Percentiles rank a stretch among this genome's conserved stretches.
phyloP scores from a whole-genome alignment of 176 grass and related monocot genomes.

The Raddia distichophylla region DNA sequence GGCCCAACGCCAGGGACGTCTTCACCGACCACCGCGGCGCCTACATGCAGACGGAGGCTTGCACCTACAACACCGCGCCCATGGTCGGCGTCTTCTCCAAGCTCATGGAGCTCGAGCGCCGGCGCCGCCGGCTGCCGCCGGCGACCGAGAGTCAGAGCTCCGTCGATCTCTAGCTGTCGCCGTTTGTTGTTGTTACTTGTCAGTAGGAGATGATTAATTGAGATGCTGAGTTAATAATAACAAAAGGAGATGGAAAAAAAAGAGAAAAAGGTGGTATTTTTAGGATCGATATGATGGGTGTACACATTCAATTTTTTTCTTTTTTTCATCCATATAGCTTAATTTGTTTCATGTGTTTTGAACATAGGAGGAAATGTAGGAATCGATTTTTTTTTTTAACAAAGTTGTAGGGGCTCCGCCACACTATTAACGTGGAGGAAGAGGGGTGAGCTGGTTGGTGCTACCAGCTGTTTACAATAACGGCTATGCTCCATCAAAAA shows the following conservation, averaged over 20 bases:
- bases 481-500: no score
- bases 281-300: conserved; percentile 24
- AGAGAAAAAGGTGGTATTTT: not conserved
- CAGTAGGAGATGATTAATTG: not conserved
- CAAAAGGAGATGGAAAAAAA: not conserved
- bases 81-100: conserved; percentile 76
- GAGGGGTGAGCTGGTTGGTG: no score
- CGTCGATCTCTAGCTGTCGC: conserved; percentile 24
- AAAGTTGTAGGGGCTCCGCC: no score
- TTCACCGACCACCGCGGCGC: conserved; percentile 65
- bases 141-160: not conserved
- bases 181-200: not conserved
- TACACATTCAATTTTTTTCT: conserved; percentile 37
- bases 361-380: conserved; percentile 5
- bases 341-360: conserved; percentile 26
- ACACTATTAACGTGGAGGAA: no score
- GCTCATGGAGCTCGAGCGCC: conserved; percentile 52
- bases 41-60: conserved; percentile 66
- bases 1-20: conserved; percentile 68
- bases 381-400: not conserved
- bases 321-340: conserved; percentile 3
- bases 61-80: conserved; percentile 54
- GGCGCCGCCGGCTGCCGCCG: not conserved
- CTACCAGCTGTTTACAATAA: no score
- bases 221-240: conserved; percentile 5